Evolutionary conservation across 176 grass and related monocot genomes (phyloP).

Genomic region (Urochloa ruziziensis): DNA sequence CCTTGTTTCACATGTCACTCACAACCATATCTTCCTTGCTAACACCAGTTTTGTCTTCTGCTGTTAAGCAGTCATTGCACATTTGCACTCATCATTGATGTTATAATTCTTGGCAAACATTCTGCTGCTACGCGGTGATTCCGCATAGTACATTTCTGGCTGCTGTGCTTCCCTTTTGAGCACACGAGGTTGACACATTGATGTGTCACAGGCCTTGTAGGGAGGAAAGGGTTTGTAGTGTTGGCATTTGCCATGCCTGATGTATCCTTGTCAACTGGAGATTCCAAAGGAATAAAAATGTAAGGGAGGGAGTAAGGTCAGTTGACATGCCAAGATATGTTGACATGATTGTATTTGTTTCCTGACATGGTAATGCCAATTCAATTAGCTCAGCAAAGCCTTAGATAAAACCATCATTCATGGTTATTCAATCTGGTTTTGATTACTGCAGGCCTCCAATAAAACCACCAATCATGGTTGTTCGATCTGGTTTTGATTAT

Average conservation of each 20-base stretch:
- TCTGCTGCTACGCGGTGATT: not conserved
- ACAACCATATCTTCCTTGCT: not conserved
- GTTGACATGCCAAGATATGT: not conserved
- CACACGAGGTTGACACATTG: not conserved
- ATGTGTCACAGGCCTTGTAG: not conserved
- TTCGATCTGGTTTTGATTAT: not conserved
- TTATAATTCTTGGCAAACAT: not conserved
- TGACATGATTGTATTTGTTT: not conserved
- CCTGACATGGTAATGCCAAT: not conserved
- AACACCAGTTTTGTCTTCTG: not conserved
- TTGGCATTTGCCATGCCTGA: not conserved
- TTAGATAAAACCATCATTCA: not conserved
- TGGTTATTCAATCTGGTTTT: not conserved
- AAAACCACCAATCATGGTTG: not conserved
- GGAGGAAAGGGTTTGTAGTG: not conserved
- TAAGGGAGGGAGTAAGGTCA: not conserved
- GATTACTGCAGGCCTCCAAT: not conserved
- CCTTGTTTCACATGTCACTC: not conserved
- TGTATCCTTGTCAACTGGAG: not conserved
- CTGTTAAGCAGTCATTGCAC: not conserved
- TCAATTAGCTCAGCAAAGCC: not conserved
- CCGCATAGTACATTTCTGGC: not conserved
- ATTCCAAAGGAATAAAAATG: not conserved
- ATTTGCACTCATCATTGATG: not conserved
- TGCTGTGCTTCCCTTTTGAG: not conserved